Evolutionary conservation across 768 basidiomycete species (phyloP), one percentile per base, ranked within the genome.

Genomic region (Panus rudis): DNA sequence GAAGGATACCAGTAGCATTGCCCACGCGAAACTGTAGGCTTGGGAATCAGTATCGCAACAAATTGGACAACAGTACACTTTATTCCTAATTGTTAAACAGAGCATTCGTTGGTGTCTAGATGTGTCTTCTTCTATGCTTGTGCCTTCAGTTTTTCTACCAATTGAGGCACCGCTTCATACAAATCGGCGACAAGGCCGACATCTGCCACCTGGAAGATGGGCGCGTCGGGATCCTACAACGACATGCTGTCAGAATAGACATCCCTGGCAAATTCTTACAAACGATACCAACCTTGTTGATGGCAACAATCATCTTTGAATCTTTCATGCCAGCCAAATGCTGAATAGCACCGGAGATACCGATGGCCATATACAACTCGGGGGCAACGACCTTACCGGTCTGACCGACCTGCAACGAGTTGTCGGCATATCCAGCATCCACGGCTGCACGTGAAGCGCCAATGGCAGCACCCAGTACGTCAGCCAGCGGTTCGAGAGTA

Each of bases 251-350:
- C 8, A 21, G 23, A 17, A 12, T 2, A 35, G 27, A 16, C 6
- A 32, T 21, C 35, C 19, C 16, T 19, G 44, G 22, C 20, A 28
- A 45, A 37, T 30, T 35, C 30, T 10, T 22, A 8, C n/a, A n/a
- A n/a, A n/a, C n/a, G n/a, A n/a, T 16, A 50, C 68, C 41, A 49
- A 81, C 92, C 79, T 99, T 99, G 72, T 99, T 99, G 49, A 99
- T 76, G 4, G 96, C 96, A 24, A 96, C 94, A 48, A 99, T 99
- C 50, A 97, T 71, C 69, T 98, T 99, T 10, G 90, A 92, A 57
- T 97, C 96, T 63, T 99, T 99, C 96, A 98, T 99, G 7, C 96
- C 96, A 17, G 96, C 96, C 42, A 98, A 70, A 69, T 99, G 96
- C 66, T 99, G 96, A 55, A 98, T 99, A 12, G 96, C 96, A 14